These are phyloP conservation scores for Mycocentrospora acerina DNA, from an alignment of 2,329 filamentous ascomycete genomes.

Conservation along the genomic window DNA sequence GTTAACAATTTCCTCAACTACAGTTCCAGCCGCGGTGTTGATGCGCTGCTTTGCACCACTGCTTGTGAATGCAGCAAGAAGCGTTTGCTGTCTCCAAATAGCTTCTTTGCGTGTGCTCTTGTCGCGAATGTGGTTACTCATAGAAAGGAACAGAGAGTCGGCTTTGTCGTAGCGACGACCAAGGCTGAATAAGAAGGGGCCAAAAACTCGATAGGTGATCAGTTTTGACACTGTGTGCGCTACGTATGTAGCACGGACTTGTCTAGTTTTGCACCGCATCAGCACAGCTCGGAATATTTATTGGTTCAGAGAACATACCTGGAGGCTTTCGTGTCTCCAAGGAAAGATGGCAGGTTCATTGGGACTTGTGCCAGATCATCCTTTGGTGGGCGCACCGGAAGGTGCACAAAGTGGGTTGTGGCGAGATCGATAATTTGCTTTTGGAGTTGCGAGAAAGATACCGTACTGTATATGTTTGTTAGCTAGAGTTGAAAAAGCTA, in stretches of 20 bases:
- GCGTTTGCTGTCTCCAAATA: constrained; percentile 60
- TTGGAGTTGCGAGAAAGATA: constrained; percentile 55
- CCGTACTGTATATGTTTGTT: constrained; percentile 43
- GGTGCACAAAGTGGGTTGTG: constrained; percentile 54
- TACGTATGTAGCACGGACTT: constrained; percentile 56
- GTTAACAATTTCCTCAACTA: constrained; percentile 59
- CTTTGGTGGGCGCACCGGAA: constrained; percentile 53
- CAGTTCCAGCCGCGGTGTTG: constrained; percentile 56
- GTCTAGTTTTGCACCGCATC: constrained; percentile 27
- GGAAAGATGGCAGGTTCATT: constrained; percentile 55
- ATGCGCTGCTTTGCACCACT: constrained; percentile 59
- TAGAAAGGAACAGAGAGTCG: constrained; percentile 56
- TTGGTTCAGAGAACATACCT: constrained; percentile 26
- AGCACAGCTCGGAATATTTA: not conserved
- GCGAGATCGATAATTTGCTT: constrained; percentile 55
- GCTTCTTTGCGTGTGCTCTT: constrained; percentile 60
- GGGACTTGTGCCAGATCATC: constrained; percentile 56
- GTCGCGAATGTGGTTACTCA: constrained; percentile 58
- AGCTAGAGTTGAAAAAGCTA: constrained; percentile 13
- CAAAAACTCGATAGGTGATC: constrained; percentile 59
- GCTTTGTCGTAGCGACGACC: constrained; percentile 57
- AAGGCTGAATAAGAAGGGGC: constrained; percentile 59
- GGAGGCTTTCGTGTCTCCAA: constrained; percentile 55
- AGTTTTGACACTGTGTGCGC: constrained; percentile 59
- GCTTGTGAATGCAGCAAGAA: constrained; percentile 59